Conservation (phyloP, 2,329 filamentous ascomycete species). For the Rutstroemia sp. region DNA sequence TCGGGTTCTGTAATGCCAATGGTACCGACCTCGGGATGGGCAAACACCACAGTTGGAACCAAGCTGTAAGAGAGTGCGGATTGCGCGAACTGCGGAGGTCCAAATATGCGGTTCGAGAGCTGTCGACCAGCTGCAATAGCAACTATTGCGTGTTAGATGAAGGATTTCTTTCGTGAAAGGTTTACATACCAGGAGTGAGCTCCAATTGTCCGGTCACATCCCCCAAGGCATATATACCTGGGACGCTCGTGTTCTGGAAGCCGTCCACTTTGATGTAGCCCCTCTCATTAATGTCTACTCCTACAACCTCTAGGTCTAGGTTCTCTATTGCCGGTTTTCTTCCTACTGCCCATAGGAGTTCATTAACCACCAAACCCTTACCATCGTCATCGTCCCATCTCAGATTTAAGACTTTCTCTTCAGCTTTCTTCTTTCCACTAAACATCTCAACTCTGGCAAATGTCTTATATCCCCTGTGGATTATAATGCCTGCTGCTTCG, state of each 20-base stretch:
- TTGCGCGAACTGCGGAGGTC: slow-evolving; percentile 35
- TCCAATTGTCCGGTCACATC: slow-evolving; percentile 44
- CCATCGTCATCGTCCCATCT: slow-evolving; percentile 34
- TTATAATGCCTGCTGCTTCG: slow-evolving; percentile 38
- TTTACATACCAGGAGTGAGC: slow-evolving; percentile 38
- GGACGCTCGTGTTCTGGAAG: slow-evolving; percentile 40
- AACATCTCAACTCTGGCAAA: slow-evolving; percentile 38
- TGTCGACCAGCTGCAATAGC: slow-evolving; percentile 44
- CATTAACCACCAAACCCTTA: slow-evolving; percentile 38
- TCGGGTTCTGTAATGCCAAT: slow-evolving; percentile 42
- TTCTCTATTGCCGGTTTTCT: slow-evolving; percentile 37
- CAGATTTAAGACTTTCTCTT: slow-evolving; percentile 38
- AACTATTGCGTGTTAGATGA: slow-evolving; percentile 29
- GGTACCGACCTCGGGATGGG: slow-evolving; percentile 42
- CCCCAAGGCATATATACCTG: slow-evolving; percentile 42
- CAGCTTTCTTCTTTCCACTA: slow-evolving; percentile 21
- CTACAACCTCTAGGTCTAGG: slow-evolving; percentile 34
- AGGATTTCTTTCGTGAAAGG: too few relatives aligned
- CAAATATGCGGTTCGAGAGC: slow-evolving; percentile 42
- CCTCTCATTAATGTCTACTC: slow-evolving; percentile 33
- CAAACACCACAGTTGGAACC: slow-evolving; percentile 45
- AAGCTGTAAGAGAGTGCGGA: slow-evolving; percentile 41
- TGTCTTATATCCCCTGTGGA: slow-evolving; percentile 38
- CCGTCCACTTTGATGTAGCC: slow-evolving; percentile 40
- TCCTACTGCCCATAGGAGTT: slow-evolving; percentile 43